Conservation (phyloP, 2,329 filamentous ascomycete species). For the Stromatinia cepivora region DNA sequence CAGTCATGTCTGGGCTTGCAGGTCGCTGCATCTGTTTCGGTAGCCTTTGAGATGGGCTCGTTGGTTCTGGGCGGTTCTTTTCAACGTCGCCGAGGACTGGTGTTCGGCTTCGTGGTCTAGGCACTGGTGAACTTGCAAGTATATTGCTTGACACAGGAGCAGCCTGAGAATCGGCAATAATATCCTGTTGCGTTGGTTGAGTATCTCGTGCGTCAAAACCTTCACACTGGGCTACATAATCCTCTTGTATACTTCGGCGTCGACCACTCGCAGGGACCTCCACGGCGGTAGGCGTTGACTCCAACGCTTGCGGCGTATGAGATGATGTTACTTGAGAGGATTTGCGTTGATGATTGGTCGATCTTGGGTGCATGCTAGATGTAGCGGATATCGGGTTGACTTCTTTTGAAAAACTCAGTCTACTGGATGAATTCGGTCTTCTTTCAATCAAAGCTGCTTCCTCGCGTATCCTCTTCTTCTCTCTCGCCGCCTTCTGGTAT, state of each 20-base stretch:
- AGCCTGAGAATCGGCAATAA: conserved; percentile 38
- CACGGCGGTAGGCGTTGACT: conserved; percentile 17
- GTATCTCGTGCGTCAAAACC: conserved; percentile 35
- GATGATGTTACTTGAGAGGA: background rate
- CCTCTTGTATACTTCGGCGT: conserved; percentile 33
- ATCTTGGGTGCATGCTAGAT: background rate
- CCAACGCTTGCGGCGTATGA: background rate
- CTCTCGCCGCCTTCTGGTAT: background rate
- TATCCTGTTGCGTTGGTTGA: conserved; percentile 31
- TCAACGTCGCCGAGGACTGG: background rate
- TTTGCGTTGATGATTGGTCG: background rate
- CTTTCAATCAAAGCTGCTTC: background rate
- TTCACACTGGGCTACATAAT: conserved; percentile 35
- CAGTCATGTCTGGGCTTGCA: background rate
- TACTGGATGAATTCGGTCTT: background rate
- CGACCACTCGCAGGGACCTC: conserved; percentile 36
- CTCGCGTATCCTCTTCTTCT: background rate
- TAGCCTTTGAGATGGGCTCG: background rate
- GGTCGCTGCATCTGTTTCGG: background rate
- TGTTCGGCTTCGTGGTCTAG: background rate
- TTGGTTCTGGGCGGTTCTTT: background rate
- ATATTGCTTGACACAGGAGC: conserved; percentile 6
- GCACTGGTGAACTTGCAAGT: conserved; percentile 12
- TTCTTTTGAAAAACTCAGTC: background rate
- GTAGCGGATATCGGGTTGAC: background rate